A percentile compares a stretch with the other conserved stretches of the same genome.
phyloP scores from a whole-genome alignment of 2,329 filamentous ascomycete species.

The Colletotrichum sublineola region DNA sequence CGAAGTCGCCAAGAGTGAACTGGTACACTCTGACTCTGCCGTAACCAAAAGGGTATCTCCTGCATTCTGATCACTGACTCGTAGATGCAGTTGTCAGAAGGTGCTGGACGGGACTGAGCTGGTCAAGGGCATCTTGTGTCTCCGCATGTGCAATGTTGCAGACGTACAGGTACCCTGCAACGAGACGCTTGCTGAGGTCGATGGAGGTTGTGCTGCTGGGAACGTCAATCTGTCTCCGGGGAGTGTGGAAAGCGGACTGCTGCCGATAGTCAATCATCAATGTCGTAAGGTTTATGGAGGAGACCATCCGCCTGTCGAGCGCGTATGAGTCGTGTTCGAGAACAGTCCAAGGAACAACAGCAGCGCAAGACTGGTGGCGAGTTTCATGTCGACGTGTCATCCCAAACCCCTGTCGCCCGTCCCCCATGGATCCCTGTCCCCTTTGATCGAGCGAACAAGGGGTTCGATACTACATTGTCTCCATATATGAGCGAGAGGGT shows the following conservation, averaged over 20 bases:
- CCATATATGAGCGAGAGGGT: background rate
- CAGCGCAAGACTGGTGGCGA: conserved; percentile 11
- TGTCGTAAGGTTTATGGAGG: background rate
- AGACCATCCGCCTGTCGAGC: conserved; percentile 5
- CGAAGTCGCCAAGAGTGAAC: conserved; percentile 2
- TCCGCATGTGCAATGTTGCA: conserved; percentile 1
- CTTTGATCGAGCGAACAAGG: background rate
- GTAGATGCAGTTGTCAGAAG: background rate
- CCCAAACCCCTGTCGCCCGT: background rate
- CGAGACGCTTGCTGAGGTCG: conserved; percentile 9
- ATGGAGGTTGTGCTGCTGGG: conserved; percentile 9
- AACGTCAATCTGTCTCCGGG: no score
- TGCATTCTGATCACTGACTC: background rate
- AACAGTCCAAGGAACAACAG: conserved; percentile 13
- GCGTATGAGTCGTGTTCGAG: conserved; percentile 1
- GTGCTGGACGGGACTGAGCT: background rate
- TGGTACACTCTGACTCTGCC: conserved; percentile 13
- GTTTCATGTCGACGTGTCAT: conserved; percentile 13
- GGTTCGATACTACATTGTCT: conserved; percentile 27
- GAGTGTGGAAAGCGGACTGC: no score
- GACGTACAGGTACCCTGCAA: background rate
- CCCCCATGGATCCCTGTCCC: conserved; percentile 16
- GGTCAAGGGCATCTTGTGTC: background rate
- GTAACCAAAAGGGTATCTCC: conserved; percentile 9
- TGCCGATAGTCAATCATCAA: conserved; percentile 4